Percentiles rank a stretch among this genome's conserved stretches.
Evolutionary conservation across 2,329 filamentous ascomycete species (phyloP).

Genomic region (Nemania bipapillata): DNA sequence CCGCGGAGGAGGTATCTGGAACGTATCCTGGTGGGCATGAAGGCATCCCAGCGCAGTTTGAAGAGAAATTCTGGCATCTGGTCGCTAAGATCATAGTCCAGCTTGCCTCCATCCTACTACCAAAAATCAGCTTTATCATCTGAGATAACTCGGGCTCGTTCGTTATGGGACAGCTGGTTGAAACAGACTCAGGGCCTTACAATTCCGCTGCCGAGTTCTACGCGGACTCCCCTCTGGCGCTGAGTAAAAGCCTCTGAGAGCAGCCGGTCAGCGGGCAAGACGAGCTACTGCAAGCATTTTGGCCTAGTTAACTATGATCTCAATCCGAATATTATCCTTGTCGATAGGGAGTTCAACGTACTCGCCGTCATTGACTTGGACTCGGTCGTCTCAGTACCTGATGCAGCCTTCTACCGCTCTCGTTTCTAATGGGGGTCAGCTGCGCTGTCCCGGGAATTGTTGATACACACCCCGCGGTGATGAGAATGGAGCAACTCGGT

Average conservation of each 20-base stretch:
- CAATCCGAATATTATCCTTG: not conserved
- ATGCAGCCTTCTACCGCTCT: not conserved
- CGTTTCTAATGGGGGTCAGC: not conserved
- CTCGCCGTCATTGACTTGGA: not conserved
- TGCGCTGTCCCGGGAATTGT: not conserved
- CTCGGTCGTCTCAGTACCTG: not conserved
- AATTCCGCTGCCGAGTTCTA: not conserved
- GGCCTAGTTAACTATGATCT: not conserved
- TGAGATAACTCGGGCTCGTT: not conserved
- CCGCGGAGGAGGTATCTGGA: not conserved
- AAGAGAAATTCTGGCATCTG: not conserved
- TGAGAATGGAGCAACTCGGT: not conserved
- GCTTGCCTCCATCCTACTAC: not conserved
- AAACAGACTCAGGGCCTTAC: not conserved
- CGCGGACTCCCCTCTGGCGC: not conserved
- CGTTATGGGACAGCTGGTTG: not conserved
- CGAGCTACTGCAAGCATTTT: not conserved
- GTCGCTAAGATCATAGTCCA: not conserved
- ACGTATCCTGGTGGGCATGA: not conserved
- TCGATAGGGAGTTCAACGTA: not conserved
- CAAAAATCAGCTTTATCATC: not conserved
- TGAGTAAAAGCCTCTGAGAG: not conserved
- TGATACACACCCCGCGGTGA: not conserved
- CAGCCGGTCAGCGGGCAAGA: not conserved
- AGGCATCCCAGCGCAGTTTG: not conserved